Base-by-base conservation (phyloP, 2,329 filamentous ascomycete species). In the Aspergillus sp. region DNA sequence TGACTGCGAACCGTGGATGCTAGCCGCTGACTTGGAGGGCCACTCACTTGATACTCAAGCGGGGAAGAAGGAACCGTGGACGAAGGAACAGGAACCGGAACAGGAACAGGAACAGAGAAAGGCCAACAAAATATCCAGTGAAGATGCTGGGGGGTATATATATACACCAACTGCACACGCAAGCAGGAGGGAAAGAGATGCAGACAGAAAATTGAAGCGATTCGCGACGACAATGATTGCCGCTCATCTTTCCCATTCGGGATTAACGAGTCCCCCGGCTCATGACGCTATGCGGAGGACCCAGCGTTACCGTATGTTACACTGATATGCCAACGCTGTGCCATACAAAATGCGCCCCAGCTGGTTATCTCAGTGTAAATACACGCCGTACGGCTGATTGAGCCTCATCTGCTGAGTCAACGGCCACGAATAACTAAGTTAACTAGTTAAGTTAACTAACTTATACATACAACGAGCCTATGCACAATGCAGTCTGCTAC, bases 1-100 rank as follows among this genome's bases (percentile, higher is more conserved):
- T 43, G 22, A 22, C 13, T 9, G 25, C 38, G 58, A 64, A 66
- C 64, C 62, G 63, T 66, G 64, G 63, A 59, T 66, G 58, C 56
- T 49, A 51, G 60, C 63, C 62, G 64, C 55, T 66, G 64, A 66
- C 64, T 60, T 50, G 46, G 52, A 60, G 59, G 57, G 56, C 60
- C 61, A 54, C 39, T 46, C 49, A 53, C 50, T 47, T 53, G 48
- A 54, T 53, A 55, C 55, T 41, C 12, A 43, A 22, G 33, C 30
- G 12, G n/a, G 53, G 49, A 49, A 32, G 47, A 22, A 46, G 47
- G 51, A 59, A 58, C 57, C 54, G 56, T 54, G 53, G 53, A 25
- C 43, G 19, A 15, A 41, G 42, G 30, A 7, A 39, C 39, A 44
- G 43, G 43, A 13, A 41, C n/a, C 25, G n/a, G 32, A 32, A 19